phyloP scores from a whole-genome alignment of 208 protist genomes.

The Trichomonas tenax region DNA sequence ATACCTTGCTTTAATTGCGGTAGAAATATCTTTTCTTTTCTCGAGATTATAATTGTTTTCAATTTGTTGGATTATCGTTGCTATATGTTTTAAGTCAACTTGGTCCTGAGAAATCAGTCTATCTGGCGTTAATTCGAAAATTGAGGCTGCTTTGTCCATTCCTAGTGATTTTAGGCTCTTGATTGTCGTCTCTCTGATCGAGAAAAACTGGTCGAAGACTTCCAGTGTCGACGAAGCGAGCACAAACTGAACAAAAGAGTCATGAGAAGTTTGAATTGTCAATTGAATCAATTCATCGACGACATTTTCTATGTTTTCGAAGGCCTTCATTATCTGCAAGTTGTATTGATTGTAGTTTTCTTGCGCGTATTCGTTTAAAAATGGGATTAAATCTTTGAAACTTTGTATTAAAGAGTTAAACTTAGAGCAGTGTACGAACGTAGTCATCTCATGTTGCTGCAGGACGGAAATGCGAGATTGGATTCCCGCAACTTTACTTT shows the following conservation, averaged over 20 bases:
- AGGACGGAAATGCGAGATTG: neutral
- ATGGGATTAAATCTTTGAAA: neutral
- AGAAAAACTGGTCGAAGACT: neutral
- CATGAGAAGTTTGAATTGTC: neutral
- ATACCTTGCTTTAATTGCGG: neutral
- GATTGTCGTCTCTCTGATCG: neutral
- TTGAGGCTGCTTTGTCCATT: neutral
- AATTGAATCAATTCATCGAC: conserved; percentile 5
- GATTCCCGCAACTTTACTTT: neutral
- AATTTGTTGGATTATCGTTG: neutral
- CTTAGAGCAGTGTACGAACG: neutral
- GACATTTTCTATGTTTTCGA: neutral
- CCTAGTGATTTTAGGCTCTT: neutral
- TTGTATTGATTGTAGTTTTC: neutral
- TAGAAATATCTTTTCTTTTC: neutral
- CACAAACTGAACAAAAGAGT: neutral
- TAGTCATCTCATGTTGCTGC: neutral
- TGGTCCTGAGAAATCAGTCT: neutral
- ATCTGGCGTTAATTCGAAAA: neutral
- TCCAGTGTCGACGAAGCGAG: neutral
- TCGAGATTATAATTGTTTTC: neutral
- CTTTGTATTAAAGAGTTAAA: neutral
- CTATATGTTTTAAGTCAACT: neutral
- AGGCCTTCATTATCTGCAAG: neutral
- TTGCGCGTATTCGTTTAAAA: neutral